A percentile compares a stretch with the other conserved stretches of the same genome.
Evolutionary conservation across 805 yeast species (phyloP).

Genomic region (Kregervanrija pseudodelftensis): DNA sequence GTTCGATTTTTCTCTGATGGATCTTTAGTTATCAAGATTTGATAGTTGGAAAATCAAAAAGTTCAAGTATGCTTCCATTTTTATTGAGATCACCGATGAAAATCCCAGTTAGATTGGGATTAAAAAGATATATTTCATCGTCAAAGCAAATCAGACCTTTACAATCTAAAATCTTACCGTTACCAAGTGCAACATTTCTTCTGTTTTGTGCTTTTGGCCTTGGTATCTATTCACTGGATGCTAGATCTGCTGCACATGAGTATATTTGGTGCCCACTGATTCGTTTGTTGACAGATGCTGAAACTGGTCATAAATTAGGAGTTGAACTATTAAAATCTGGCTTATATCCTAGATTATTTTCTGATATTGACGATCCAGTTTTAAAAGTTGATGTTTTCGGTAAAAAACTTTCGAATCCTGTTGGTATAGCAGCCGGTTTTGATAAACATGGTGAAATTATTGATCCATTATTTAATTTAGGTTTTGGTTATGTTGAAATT

Average conservation of each 20-base stretch:
- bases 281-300: conserved; percentile 70
- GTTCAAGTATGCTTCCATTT: no score
- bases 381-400: conserved; percentile 63
- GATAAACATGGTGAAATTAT: conserved; percentile 92
- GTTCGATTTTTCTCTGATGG: no score
- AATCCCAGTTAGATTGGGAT: neutral
- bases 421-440: conserved; percentile 93
- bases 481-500: conserved; percentile 86
- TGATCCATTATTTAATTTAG: conserved; percentile 68
- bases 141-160: neutral
- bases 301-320: conserved; percentile 75
- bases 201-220: conserved; percentile 25
- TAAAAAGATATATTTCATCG: neutral
- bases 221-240: conserved; percentile 59
- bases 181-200: conserved; percentile 16
- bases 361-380: conserved; percentile 43
- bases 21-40: no score
- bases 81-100: no score
- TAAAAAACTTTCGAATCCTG: conserved; percentile 57
- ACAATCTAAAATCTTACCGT: conserved; percentile 11
- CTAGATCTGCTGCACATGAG: conserved; percentile 79
- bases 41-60: no score
- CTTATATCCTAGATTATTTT: conserved; percentile 51
- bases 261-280: conserved; percentile 72
- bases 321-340: conserved; percentile 64